Conservation (phyloP, 768 basidiomycete species). For the Mycena kentingensis region DNA sequence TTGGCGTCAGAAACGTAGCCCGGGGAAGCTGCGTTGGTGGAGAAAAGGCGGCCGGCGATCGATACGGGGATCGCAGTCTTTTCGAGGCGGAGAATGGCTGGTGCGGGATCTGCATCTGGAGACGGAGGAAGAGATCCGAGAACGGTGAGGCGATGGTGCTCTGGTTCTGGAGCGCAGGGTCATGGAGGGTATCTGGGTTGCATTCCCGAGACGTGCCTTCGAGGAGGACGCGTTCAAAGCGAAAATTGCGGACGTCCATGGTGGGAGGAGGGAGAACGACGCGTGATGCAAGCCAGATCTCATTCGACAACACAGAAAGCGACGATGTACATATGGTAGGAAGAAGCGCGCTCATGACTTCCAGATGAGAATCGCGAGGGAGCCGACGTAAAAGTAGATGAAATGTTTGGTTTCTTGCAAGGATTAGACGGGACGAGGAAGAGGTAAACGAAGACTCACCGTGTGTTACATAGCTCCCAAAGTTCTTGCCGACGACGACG, state of each 20-base stretch:
- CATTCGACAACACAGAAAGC: background rate
- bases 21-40: too few relatives aligned
- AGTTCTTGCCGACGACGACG: constrained; percentile 98
- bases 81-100: constrained; percentile 76
- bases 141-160: constrained; percentile 46
- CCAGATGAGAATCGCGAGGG: constrained; percentile 93
- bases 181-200: background rate
- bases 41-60: constrained; percentile 41
- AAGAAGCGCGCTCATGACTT: constrained; percentile 54
- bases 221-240: constrained; percentile 20
- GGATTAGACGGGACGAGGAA: constrained; percentile 2
- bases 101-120: constrained; percentile 31
- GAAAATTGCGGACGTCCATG: constrained; percentile 2
- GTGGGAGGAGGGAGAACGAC: background rate
- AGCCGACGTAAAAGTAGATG: constrained; percentile 97
- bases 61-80: constrained; percentile 65
- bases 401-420: constrained; percentile 92
- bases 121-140: constrained; percentile 61
- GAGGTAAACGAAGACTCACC: constrained; percentile 60
- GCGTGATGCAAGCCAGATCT: background rate
- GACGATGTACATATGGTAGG: background rate
- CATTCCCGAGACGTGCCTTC: constrained; percentile 7
- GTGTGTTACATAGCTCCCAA: constrained; percentile 97
- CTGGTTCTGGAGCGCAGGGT: constrained; percentile 19
- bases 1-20: constrained; percentile 35